Percentiles rank a stretch among this genome's conserved stretches.
These are phyloP conservation scores for Podaxis mareebaensis DNA, from an alignment of 768 basidiomycete genomes.

Conservation along the genomic window DNA sequence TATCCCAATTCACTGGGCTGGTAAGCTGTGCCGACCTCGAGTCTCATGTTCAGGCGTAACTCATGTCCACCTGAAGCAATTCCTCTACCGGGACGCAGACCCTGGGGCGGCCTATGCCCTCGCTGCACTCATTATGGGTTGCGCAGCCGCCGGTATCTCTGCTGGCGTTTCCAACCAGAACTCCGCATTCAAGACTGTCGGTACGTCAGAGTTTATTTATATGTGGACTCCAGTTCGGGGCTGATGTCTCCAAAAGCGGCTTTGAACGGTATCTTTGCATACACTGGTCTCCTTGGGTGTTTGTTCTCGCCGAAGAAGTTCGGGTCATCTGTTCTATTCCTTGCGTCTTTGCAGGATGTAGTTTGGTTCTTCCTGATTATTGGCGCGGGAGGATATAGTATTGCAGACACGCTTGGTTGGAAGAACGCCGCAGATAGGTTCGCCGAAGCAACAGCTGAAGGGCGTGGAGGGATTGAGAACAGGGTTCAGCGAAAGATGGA, in stretches of 20 bases:
- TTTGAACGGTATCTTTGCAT: conserved; percentile 24
- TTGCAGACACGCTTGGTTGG: conserved; percentile 22
- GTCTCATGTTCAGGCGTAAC: conserved; percentile 9
- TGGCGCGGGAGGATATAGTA: conserved; percentile 20
- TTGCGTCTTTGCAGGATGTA: conserved; percentile 23
- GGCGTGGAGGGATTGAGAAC: neutral
- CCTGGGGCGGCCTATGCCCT: conserved; percentile 19
- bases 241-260: conserved; percentile 18
- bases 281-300: conserved; percentile 20
- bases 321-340: conserved; percentile 25
- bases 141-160: conserved; percentile 24
- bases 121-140: conserved; percentile 25
- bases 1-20: conserved; percentile 22
- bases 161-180: conserved; percentile 24
- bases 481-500: neutral
- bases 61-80: conserved; percentile 8
- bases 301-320: conserved; percentile 22
- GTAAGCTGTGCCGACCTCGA: conserved; percentile 14
- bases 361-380: conserved; percentile 25
- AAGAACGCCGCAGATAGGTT: neutral
- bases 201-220: conserved; percentile 15
- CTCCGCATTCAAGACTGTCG: conserved; percentile 26
- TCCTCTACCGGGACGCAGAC: conserved; percentile 18
- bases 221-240: neutral
- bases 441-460: neutral